Evolutionary conservation across 73 alveolate species (phyloP), one percentile per base, ranked within the genome.

Genomic region (Symbiodinium pilosum): DNA sequence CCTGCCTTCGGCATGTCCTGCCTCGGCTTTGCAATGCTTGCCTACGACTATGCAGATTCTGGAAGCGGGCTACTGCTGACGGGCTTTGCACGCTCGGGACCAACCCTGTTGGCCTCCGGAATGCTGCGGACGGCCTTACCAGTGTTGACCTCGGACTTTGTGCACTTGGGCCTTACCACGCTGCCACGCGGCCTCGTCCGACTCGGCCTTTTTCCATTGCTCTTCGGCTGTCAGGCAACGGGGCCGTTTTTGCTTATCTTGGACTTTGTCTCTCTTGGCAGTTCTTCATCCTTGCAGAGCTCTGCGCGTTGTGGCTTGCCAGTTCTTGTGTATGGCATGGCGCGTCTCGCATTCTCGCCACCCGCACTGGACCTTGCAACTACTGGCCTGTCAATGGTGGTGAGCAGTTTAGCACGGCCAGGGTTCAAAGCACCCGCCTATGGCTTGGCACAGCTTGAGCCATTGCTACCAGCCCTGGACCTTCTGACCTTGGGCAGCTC

Each of bases 1-100:
- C 26, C 69, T 75, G 91, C 68, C 69, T 93, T 44, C 40, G 99
- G 99, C 51, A 54, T 93, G 93, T 88, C 87, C 28, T 34, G 41
- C 34, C 28, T 24, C 9, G 99, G 93, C 43, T n/a, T 28, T n/a
- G 87, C 77, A 34, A 69, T 43, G 97, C 34, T 36, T 18, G 81
- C 34, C 81, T 69, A 91, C 52, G 97, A 91, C 68, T 69, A 41
- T 26, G 89, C 75, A 47, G 81, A 91, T 42, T 91, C 47, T 54
- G 54, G 97, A 51, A 91, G 97, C 77, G 97, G 83, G 14, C 43
- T 93, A 28, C 43, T 43, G 16, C 30, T 52, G 71, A n/a, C 93
- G 87, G 98, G 98, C 83, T 42, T 43, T 43, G 91, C 92, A 26
- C 47, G 84, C 40, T 71, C 86, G 42, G 92, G 86, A 26, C 44